These are phyloP conservation scores for Macrocystidia cucumis DNA, from an alignment of 1,284 basidiomycete genomes.

Conservation along the genomic window DNA sequence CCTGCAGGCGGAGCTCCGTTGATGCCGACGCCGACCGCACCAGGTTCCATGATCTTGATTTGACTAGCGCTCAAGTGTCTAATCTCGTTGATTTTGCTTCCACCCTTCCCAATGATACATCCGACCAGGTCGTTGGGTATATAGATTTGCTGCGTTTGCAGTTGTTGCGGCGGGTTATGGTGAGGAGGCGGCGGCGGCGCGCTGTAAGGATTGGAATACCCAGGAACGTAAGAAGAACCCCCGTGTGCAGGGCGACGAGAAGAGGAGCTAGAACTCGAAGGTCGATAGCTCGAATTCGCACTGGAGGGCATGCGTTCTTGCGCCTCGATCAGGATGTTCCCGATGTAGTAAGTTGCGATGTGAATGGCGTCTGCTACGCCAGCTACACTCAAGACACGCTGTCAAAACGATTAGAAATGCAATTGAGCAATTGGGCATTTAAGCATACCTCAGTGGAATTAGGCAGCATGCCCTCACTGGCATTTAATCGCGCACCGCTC, in stretches of 20 bases:
- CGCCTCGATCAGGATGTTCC: conserved; percentile 93
- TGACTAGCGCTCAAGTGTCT: conserved; percentile 89
- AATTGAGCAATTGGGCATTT: conserved; percentile 7
- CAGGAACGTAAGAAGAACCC: conserved; percentile 69
- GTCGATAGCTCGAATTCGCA: conserved; percentile 51
- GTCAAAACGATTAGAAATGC: conserved; percentile 13
- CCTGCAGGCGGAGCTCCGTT: conserved; percentile 64
- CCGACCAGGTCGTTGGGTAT: conserved; percentile 98
- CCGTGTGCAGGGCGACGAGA: conserved; percentile 40
- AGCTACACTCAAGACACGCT: conserved; percentile 95
- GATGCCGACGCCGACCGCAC: conserved; percentile 61
- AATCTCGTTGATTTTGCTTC: conserved; percentile 99
- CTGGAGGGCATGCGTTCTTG: conserved; percentile 80
- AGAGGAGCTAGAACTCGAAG: conserved; percentile 42
- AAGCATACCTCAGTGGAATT: conserved; percentile 89
- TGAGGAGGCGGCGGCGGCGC: conserved; percentile 22
- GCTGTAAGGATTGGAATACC: conserved; percentile 45
- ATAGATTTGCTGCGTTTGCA: conserved; percentile 97
- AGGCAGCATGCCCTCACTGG: conserved; percentile 96
- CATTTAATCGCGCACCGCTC: conserved; percentile 92
- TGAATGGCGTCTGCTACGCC: conserved; percentile 99
- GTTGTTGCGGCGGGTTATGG: conserved; percentile 43
- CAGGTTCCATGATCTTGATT: conserved; percentile 99
- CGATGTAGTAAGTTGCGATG: conserved; percentile 98
- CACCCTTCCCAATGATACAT: conserved; percentile 98